phyloP scores from a whole-genome alignment of 768 basidiomycete genomes.

The Neoboletus subvelutipes region DNA sequence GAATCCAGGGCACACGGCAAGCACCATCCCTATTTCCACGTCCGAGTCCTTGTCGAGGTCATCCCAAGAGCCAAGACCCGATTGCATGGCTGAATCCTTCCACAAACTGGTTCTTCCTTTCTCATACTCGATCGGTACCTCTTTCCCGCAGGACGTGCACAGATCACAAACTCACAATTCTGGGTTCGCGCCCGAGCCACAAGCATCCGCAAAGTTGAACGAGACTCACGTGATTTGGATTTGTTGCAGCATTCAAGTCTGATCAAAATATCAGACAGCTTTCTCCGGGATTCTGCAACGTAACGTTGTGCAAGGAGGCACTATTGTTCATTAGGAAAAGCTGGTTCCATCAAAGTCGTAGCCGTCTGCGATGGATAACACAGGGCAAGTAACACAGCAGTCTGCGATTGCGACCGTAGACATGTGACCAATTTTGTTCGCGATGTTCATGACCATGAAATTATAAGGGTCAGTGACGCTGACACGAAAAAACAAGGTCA shows the following conservation, averaged over 20 bases:
- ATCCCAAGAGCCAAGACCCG: too few relatives aligned
- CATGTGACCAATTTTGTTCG: conserved; percentile 11
- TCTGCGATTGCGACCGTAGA: neutral
- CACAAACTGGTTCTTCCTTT: neutral
- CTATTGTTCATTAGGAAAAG: neutral
- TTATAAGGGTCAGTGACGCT: conserved; percentile 10
- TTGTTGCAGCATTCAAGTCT: too few relatives aligned
- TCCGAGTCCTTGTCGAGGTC: too few relatives aligned
- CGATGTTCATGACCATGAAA: conserved; percentile 16
- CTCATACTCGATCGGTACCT: neutral
- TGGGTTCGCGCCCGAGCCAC: too few relatives aligned
- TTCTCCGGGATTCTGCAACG: neutral
- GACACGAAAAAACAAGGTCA: conserved; percentile 3
- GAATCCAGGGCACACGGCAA: neutral
- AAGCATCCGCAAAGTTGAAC: too few relatives aligned
- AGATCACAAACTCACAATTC: too few relatives aligned
- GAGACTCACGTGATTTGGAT: too few relatives aligned
- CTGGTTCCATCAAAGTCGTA: conserved; percentile 4
- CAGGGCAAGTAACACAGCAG: conserved; percentile 10
- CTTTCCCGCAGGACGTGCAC: neutral
- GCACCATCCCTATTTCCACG: too few relatives aligned
- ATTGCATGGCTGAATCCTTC: too few relatives aligned
- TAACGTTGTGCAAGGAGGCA: conserved; percentile 5
- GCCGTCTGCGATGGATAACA: conserved; percentile 4
- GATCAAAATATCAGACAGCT: too few relatives aligned